Conservation (phyloP, 768 basidiomycete species). For the Mycena venus region DNA sequence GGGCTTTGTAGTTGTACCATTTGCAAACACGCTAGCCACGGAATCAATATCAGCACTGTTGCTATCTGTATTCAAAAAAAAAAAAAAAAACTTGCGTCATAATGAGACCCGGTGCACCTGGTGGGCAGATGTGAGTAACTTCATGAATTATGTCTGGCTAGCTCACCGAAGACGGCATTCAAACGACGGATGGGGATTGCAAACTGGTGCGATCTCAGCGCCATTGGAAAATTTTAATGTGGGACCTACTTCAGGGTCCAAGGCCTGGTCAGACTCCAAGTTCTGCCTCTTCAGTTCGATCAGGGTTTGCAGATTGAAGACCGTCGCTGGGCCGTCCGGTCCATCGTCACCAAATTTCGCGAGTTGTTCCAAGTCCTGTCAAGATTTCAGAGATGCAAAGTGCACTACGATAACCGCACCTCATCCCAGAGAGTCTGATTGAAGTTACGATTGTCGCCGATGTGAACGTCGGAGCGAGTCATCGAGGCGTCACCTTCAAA, state of each 20-base stretch:
- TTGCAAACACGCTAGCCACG: too few species aligned
- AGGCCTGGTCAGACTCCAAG: conserved; percentile 4
- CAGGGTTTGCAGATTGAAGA: not conserved
- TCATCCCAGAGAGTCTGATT: conserved; percentile 1
- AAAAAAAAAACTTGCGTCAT: not conserved
- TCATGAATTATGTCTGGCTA: conserved; percentile 6
- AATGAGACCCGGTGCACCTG: conserved; percentile 10
- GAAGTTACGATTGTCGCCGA: too few species aligned
- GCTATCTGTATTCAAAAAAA: conserved; percentile 5
- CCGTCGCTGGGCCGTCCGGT: conserved; percentile 12
- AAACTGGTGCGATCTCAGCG: too few species aligned
- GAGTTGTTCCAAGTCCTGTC: conserved; percentile 3
- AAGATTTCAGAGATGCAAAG: not conserved
- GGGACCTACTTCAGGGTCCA: not conserved
- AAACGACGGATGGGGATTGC: conserved; percentile 10
- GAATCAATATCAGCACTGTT: too few species aligned
- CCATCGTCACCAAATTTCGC: conserved; percentile 16
- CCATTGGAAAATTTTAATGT: not conserved
- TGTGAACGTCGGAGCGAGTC: too few species aligned
- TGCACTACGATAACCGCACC: not conserved
- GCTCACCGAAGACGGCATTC: not conserved
- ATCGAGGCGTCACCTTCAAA: conserved; percentile 16
- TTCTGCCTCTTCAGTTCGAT: conserved; percentile 2
- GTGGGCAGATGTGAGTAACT: not conserved
- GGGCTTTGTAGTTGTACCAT: too few species aligned